Conservation (phyloP, 768 basidiomycete genomes). For the Lactarius psammicola region DNA sequence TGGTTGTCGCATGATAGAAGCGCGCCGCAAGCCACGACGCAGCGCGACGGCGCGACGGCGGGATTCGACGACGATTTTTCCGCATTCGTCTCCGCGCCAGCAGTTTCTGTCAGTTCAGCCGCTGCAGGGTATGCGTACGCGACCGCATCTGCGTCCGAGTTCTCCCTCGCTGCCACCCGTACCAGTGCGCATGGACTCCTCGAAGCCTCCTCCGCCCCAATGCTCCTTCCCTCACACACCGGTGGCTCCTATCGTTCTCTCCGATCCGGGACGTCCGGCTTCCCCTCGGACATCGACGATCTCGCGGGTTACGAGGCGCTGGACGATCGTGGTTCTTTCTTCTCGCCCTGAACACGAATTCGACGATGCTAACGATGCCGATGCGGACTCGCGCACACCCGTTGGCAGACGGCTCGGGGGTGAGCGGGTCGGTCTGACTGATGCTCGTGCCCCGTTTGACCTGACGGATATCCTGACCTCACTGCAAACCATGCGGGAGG, state of each 20-base stretch:
- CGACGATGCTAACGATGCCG: not conserved
- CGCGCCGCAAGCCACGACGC: constrained; percentile 10
- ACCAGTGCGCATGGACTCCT: constrained; percentile 10
- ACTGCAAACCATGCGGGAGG: constrained; percentile 22
- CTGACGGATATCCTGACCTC: constrained; percentile 20
- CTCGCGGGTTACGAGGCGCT: constrained; percentile 26
- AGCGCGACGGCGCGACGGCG: constrained; percentile 11
- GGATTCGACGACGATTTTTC: constrained; percentile 82
- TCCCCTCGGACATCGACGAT: constrained; percentile 42
- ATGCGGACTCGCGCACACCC: not conserved
- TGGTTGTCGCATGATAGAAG: constrained; percentile 22
- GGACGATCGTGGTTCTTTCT: constrained; percentile 20
- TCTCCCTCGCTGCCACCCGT: not conserved
- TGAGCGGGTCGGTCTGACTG: not conserved
- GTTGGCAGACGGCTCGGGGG: not conserved
- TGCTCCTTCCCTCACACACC: constrained; percentile 33
- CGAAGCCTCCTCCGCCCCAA: constrained; percentile 25
- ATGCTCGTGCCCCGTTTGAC: constrained; percentile 19
- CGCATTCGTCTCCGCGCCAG: constrained; percentile 65
- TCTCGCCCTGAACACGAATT: constrained; percentile 17
- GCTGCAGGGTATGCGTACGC: not conserved
- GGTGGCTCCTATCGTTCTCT: constrained; percentile 49
- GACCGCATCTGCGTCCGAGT: not conserved
- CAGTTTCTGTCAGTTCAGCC: constrained; percentile 11
- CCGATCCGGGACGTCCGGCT: constrained; percentile 54